A percentile compares a stretch with the other conserved stretches of the same genome.
phyloP scores from a whole-genome alignment of 2,329 filamentous ascomycete species.

The Rugonectria rugulosa region DNA sequence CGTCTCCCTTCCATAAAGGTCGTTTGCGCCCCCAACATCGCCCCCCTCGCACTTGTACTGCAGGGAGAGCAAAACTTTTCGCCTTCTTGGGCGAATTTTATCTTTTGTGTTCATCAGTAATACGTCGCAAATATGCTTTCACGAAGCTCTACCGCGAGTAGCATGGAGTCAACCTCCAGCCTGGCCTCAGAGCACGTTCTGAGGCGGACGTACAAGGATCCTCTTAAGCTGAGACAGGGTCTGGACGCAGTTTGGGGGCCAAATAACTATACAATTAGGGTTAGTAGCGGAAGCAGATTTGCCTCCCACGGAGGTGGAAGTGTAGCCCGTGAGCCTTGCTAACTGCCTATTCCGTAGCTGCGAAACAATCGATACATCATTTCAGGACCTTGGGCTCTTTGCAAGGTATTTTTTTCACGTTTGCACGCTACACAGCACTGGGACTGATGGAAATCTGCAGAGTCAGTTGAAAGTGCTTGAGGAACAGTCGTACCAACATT shows the following conservation, averaged over 20 bases:
- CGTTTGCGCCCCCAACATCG: too few species aligned
- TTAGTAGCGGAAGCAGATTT: background rate
- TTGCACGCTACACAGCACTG: too few species aligned
- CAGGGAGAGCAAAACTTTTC: too few species aligned
- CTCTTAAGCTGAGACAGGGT: background rate
- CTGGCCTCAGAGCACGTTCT: background rate
- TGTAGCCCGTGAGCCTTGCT: background rate
- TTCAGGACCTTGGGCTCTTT: background rate
- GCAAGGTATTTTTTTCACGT: background rate
- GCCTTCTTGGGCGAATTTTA: too few species aligned
- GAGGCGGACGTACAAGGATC: background rate
- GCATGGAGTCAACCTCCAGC: background rate
- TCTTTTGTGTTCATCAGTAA: too few species aligned
- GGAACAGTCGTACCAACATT: background rate
- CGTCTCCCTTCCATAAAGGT: too few species aligned
- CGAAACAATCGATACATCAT: constrained; percentile 4
- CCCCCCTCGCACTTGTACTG: too few species aligned
- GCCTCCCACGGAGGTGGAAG: too few species aligned
- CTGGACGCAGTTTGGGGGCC: background rate
- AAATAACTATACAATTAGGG: background rate
- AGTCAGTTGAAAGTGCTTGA: background rate
- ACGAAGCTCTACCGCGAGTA: background rate
- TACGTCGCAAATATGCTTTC: too few species aligned
- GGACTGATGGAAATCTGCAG: too few species aligned
- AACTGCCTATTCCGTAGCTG: background rate